Conservation (phyloP, 176 grass and related monocot genomes). For the Puccinellia tenuiflora region DNA sequence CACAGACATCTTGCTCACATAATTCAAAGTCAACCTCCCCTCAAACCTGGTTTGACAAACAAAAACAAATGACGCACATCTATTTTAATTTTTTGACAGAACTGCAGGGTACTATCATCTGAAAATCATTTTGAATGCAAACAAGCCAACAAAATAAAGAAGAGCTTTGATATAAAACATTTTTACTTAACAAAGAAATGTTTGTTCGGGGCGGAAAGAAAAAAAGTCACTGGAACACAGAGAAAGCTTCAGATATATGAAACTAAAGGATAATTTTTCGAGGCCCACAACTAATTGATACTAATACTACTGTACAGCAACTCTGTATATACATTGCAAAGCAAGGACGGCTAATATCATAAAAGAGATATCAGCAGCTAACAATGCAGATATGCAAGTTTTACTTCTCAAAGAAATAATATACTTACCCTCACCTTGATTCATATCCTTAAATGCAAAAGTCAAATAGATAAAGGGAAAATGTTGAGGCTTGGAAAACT, state of each 20-base stretch:
- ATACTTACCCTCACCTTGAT: neutral
- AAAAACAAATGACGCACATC: neutral
- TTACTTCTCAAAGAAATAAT: neutral
- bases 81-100: neutral
- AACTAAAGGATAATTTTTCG: neutral
- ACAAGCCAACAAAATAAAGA: neutral
- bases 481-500: too few relatives aligned
- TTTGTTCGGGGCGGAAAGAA: neutral
- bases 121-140: neutral
- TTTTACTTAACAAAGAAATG: neutral
- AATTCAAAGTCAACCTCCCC: neutral
- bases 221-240: neutral
- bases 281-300: neutral
- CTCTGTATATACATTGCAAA: neutral
- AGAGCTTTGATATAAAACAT: neutral
- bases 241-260: neutral
- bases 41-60: neutral
- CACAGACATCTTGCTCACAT: neutral
- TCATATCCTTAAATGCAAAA: neutral
- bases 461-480: neutral
- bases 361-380: neutral
- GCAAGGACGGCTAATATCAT: neutral
- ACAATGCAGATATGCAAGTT: neutral
- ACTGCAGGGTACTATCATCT: neutral
- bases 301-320: neutral